Conservation (phyloP, 345 rosid species). For the Kernera saxatilis region DNA sequence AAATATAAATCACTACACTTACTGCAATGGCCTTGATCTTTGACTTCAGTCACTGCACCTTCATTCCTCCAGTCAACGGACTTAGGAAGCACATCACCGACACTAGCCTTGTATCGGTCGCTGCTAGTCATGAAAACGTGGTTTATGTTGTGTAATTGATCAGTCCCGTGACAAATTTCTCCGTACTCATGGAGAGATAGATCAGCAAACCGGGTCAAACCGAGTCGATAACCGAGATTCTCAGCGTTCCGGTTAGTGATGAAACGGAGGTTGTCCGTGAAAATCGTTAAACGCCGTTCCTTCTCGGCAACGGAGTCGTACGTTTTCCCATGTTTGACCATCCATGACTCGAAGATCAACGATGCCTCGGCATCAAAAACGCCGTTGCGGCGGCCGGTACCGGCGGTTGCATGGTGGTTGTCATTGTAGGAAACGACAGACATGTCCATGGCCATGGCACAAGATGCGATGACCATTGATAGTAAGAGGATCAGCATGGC, state of each 20-base stretch:
- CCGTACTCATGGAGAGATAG: constrained; percentile 52
- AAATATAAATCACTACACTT: constrained; percentile 6
- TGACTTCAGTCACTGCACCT: constrained; percentile 65
- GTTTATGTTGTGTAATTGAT: constrained; percentile 23
- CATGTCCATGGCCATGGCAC: constrained; percentile 45
- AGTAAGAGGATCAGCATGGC: background rate
- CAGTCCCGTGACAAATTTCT: constrained; percentile 39
- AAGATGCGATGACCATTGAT: constrained; percentile 11
- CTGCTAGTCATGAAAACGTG: constrained; percentile 19
- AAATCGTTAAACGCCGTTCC: constrained; percentile 50
- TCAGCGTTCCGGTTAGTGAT: constrained; percentile 43
- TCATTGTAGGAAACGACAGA: constrained; percentile 43
- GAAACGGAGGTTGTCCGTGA: constrained; percentile 55
- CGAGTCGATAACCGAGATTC: constrained; percentile 42
- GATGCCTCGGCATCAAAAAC: constrained; percentile 28
- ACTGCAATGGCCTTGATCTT: constrained; percentile 84
- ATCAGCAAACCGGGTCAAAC: constrained; percentile 62
- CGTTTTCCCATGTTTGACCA: constrained; percentile 43
- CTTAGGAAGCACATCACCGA: constrained; percentile 44
- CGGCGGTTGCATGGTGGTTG: constrained; percentile 14
- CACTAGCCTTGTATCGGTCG: constrained; percentile 30
- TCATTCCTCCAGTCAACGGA: constrained; percentile 80
- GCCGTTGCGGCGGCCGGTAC: background rate
- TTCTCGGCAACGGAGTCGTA: constrained; percentile 57
- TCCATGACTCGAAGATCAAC: constrained; percentile 51